phyloP scores from a whole-genome alignment of 1,284 basidiomycete genomes.

The Vanrija humicola region DNA sequence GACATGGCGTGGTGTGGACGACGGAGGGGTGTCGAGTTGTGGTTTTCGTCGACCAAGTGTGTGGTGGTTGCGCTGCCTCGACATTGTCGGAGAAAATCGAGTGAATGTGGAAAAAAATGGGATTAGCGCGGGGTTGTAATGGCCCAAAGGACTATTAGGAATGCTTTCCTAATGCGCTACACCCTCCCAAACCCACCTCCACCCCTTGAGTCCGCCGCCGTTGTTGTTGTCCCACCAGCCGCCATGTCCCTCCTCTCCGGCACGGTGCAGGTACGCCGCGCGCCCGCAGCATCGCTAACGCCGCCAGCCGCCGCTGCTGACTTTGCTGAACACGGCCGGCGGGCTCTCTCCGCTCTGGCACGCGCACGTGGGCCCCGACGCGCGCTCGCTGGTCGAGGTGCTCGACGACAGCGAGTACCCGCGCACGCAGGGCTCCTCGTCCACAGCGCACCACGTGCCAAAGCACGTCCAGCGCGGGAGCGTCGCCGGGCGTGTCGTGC shows the following conservation, averaged over 20 bases:
- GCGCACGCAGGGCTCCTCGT: not conserved
- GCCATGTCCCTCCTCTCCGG: conserved; percentile 22
- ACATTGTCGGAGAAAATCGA: not conserved
- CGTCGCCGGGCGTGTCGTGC: conserved; percentile 63
- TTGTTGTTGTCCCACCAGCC: not conserved
- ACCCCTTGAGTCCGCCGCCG: no score
- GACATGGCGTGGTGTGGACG: conserved; percentile 10
- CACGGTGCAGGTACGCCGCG: conserved; percentile 23
- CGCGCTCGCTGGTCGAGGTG: conserved; percentile 61
- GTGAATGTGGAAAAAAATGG: no score
- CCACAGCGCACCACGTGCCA: conserved; percentile 44
- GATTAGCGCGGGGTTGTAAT: no score
- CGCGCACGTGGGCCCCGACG: conserved; percentile 57
- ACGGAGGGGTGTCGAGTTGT: no score
- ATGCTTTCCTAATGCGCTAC: no score
- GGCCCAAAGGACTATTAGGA: no score
- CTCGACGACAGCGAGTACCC: conserved; percentile 56
- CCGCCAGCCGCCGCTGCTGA: conserved; percentile 61
- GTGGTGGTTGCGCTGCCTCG: not conserved
- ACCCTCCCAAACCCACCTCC: no score
- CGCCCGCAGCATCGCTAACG: not conserved
- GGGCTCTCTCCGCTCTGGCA: conserved; percentile 61
- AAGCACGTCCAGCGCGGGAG: conserved; percentile 37
- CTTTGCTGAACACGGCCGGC: conserved; percentile 70
- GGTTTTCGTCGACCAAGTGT: no score